Percentiles rank a stretch among this genome's conserved stretches.
Conservation (phyloP, 2,329 filamentous ascomycete species). For the Botrytis squamosa region DNA sequence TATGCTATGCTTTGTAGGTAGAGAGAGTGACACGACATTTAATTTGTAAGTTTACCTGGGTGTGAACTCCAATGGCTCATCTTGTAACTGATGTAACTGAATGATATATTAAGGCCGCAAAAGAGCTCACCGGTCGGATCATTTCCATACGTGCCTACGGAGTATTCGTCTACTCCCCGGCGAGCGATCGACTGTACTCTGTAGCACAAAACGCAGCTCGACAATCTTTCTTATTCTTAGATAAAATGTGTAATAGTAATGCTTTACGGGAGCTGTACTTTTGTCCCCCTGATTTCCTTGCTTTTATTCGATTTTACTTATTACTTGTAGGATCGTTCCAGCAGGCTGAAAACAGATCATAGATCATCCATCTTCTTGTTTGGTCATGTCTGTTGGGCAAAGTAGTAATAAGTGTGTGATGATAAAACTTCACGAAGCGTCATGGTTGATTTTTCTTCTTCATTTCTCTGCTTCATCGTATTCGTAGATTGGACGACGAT, state of each 20-base stretch:
- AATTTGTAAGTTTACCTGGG: background rate
- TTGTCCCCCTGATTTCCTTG: background rate
- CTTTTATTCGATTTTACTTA: background rate
- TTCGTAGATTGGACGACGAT: background rate
- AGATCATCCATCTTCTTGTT: background rate
- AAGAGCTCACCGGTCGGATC: slow-evolving; percentile 9
- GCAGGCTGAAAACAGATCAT: background rate
- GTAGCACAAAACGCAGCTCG: background rate
- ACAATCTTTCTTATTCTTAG: background rate
- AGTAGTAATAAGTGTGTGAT: background rate
- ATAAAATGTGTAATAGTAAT: background rate
- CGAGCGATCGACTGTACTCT: background rate
- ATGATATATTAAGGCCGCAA: background rate
- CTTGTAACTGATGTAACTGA: background rate
- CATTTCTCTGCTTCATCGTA: background rate
- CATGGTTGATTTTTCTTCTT: background rate
- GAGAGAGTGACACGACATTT: background rate
- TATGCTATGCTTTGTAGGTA: background rate
- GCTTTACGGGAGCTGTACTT: background rate
- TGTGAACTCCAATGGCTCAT: background rate
- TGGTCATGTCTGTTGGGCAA: background rate
- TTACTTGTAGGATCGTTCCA: background rate
- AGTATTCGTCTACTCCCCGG: background rate
- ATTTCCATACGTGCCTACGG: background rate
- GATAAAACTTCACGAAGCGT: background rate